Base-by-base conservation (phyloP, 306 rosid species). In the Hippophae tibetana region DNA sequence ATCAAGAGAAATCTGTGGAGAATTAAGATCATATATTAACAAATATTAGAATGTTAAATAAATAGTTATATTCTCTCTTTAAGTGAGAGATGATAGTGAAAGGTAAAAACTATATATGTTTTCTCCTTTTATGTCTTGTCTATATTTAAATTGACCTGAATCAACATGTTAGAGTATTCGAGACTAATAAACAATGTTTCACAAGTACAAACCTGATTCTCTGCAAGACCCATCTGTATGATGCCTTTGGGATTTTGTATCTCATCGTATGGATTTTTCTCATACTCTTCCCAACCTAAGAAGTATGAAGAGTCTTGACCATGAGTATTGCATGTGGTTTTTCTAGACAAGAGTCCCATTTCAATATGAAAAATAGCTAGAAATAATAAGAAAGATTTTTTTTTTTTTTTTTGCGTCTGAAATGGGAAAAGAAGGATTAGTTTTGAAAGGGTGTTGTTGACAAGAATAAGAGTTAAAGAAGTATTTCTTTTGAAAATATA, bases 221-320 rank as follows among this genome's bases (percentile, higher is more conserved):
- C 99, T 0, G 99, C 99, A 2, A 92, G 96, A 58, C 99, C 99
- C 99, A 92, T 92, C 62, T 92, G 99, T 70, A 92, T 84, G 42
- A 88, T 93, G 70, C 99, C 97, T 6, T 84, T 74, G 11, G 95
- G 89, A 66, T 93, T 93, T n/a, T 25, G 40, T 52, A 53, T 47
- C 64, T 79, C 81, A 54, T 89, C 79, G 61, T 67, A 86, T 10
- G 99, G 90, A 45, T 86, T 88, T 59, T 84, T 92, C 78, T 92
- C 96, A 38, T 85, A 92, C 67, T 89, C 96, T 23, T 82, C 69
- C 99, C 95, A 93, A 9, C 99, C 99, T 60, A 89, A 67, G 75
- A 93, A 93, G 89, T 89, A 93, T 11, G 94, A 86, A 1, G 99
- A 93, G 73, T 93, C 99, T 78, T 93, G 99, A 66, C 99, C 97